Evolutionary conservation across 129 eudicot species (phyloP).

Genomic region (Chrysanthemum seticuspe): DNA sequence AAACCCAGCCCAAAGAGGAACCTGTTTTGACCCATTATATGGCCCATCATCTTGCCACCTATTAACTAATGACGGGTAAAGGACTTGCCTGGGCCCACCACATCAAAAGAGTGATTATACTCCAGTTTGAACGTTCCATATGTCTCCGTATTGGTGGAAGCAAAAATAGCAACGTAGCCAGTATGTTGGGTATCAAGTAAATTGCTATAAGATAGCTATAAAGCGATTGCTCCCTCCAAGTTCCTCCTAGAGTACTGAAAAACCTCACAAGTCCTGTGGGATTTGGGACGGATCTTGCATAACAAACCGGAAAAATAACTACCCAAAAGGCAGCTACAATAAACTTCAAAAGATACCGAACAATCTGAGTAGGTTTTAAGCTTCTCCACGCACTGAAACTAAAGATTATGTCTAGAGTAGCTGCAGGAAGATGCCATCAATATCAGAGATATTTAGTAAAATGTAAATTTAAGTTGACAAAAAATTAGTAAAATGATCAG

Average conservation of each 20-base stretch:
- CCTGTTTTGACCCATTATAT: neutral
- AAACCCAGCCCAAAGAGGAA: neutral
- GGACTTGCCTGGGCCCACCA: constrained; percentile 95
- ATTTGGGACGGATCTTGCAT: constrained; percentile 65
- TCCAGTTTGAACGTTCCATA: constrained; percentile 93
- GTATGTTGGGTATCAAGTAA: constrained; percentile 76
- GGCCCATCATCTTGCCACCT: neutral
- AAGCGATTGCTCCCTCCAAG: constrained; percentile 53
- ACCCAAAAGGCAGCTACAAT: constrained; percentile 86
- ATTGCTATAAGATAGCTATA: constrained; percentile 72
- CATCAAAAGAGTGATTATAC: constrained; percentile 61
- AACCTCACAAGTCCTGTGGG: constrained; percentile 81
- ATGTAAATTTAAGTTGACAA: constrained; percentile 1
- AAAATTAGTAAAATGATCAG: constrained; percentile 6
- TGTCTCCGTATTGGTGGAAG: constrained; percentile 81
- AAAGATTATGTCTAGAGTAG: constrained; percentile 74
- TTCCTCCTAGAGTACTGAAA: constrained; percentile 62
- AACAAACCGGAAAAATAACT: constrained; percentile 72
- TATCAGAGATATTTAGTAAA: neutral
- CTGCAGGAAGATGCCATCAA: constrained; percentile 42
- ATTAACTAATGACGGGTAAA: neutral
- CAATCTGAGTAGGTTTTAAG: constrained; percentile 71
- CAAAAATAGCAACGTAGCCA: constrained; percentile 76
- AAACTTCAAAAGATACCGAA: constrained; percentile 82
- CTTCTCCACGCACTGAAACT: constrained; percentile 93